A percentile compares a stretch with the other conserved stretches of the same genome.
These are phyloP conservation scores for Pistacia integerrima DNA, from an alignment of 345 rosid species.

Conservation along the genomic window DNA sequence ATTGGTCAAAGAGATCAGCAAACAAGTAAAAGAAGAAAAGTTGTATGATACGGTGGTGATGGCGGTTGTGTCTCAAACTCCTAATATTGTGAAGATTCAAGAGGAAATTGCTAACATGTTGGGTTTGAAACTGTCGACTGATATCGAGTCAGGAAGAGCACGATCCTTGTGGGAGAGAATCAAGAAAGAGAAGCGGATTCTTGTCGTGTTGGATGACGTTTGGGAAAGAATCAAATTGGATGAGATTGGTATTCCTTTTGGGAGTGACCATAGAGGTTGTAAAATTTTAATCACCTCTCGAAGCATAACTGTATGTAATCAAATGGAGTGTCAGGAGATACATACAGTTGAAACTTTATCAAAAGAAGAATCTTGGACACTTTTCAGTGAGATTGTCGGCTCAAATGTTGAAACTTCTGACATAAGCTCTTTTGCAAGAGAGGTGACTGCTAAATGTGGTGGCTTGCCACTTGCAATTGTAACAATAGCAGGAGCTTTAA, in stretches of 20 bases:
- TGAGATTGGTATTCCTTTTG: not conserved
- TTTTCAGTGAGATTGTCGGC: conserved; percentile 4
- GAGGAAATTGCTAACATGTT: conserved; percentile 5
- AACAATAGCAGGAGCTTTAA: conserved; percentile 11
- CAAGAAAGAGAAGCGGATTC: conserved; percentile 14
- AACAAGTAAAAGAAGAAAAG: not conserved
- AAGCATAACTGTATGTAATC: not conserved
- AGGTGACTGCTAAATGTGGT: not conserved
- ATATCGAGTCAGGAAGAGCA: conserved; percentile 14
- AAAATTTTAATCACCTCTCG: conserved; percentile 6
- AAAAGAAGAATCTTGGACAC: not conserved
- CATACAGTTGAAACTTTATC: not conserved
- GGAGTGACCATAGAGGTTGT: not conserved
- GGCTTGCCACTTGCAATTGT: conserved; percentile 21
- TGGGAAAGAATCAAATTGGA: not conserved
- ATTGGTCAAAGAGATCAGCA: conserved; percentile 10
- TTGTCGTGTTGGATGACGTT: conserved; percentile 16
- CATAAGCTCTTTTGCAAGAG: not conserved
- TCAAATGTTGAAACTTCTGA: not conserved
- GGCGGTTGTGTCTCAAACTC: conserved; percentile 3
- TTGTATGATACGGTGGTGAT: conserved; percentile 12
- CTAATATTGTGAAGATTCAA: conserved; percentile 9
- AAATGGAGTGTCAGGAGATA: not conserved
- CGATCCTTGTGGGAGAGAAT: not conserved
- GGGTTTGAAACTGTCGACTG: not conserved